Conservation (phyloP, 2,329 filamentous ascomycete genomes). For the Aspergillus jensenii region DNA sequence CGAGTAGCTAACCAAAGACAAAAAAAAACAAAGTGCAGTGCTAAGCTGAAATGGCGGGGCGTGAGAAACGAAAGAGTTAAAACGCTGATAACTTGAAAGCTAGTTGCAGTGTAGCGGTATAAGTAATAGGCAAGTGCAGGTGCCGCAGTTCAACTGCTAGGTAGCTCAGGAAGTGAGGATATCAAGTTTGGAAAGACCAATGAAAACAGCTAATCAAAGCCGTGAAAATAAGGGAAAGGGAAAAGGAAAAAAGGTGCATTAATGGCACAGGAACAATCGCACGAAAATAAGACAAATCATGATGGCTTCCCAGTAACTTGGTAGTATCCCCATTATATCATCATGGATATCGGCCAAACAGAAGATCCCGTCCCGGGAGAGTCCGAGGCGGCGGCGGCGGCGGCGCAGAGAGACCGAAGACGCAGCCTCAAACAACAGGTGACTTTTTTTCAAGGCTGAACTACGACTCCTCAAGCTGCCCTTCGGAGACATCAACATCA, state of each 20-base stretch:
- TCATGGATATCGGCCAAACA: constrained; percentile 18
- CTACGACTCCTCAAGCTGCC: constrained; percentile 16
- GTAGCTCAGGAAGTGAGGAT: not conserved
- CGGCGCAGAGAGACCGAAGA: constrained; percentile 27
- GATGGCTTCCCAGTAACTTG: not conserved
- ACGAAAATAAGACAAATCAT: not conserved
- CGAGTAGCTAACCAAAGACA: not conserved
- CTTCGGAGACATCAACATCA: constrained; percentile 9
- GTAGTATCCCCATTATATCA: not conserved
- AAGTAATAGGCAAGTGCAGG: too few species aligned
- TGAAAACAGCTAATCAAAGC: not conserved
- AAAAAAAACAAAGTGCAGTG: not conserved
- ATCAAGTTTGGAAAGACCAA: too few species aligned
- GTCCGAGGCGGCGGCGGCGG: constrained; percentile 23
- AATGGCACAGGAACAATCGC: not conserved
- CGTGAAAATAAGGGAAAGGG: not conserved
- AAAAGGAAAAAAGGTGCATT: not conserved
- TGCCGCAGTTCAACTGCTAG: not conserved
- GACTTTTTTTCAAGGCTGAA: constrained; percentile 34
- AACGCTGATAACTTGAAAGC: not conserved
- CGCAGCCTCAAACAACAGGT: constrained; percentile 28
- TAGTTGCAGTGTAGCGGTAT: not conserved
- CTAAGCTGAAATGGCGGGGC: not conserved
- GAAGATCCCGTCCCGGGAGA: constrained; percentile 14
- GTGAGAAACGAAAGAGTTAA: constrained; percentile 8